Conservation (phyloP, 176 grass and related monocot genomes). For the Lolium multiflorum region DNA sequence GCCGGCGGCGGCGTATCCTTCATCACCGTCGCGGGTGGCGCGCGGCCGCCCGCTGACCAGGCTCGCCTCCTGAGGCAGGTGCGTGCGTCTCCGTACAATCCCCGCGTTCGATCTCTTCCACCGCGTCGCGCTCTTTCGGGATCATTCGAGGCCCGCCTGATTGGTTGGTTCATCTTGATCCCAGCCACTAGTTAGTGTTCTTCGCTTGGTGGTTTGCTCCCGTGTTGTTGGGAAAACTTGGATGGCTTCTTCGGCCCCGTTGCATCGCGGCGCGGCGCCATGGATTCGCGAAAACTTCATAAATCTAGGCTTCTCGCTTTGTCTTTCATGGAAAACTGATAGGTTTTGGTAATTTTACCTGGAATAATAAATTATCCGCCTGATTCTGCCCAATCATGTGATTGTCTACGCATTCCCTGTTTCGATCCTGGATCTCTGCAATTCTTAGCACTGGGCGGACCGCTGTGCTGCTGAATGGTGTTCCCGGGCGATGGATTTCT, state of each 20-base stretch:
- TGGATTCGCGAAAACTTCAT: background rate
- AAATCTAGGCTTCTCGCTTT: background rate
- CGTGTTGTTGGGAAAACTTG: too few species aligned
- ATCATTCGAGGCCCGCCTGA: too few species aligned
- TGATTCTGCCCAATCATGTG: background rate
- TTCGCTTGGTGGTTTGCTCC: too few species aligned
- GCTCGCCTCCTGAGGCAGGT: constrained; percentile 62
- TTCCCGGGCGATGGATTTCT: too few species aligned
- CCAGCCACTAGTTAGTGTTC: too few species aligned
- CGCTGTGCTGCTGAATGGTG: too few species aligned
- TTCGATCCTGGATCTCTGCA: too few species aligned
- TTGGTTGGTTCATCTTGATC: too few species aligned
- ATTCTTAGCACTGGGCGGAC: too few species aligned
- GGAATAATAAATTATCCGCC: background rate
- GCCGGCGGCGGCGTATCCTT: constrained; percentile 53
- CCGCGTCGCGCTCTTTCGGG: background rate
- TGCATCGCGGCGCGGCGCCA: background rate
- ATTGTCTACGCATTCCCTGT: too few species aligned
- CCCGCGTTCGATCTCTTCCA: background rate
- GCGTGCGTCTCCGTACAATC: background rate
- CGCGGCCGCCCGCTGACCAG: constrained; percentile 47
- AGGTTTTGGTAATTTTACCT: background rate
- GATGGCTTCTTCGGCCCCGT: constrained; percentile 2
- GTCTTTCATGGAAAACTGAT: background rate
- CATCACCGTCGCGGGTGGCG: constrained; percentile 75